phyloP scores from a whole-genome alignment of 768 basidiomycete species.

The Clavulina sp. region DNA sequence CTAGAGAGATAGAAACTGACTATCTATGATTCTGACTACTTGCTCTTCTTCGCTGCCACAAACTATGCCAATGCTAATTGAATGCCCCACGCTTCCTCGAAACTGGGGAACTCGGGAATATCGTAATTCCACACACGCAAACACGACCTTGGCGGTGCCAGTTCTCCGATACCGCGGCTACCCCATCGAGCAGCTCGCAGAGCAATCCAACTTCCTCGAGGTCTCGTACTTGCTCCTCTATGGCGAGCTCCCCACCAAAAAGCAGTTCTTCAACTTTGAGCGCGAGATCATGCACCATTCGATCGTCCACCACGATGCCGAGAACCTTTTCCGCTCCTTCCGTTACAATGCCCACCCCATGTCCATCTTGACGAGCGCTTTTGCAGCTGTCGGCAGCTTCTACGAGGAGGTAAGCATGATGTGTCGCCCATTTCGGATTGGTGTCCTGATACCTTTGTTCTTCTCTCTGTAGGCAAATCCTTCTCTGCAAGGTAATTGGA shows the following conservation, averaged over 20 bases:
- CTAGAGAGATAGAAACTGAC: too few relatives aligned
- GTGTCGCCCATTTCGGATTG: slow-evolving; percentile 5
- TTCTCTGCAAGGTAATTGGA: slow-evolving; percentile 50
- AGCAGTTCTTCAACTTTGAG: slow-evolving; percentile 47
- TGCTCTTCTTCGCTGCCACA: too few relatives aligned
- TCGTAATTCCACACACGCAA: neutral
- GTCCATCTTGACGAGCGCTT: slow-evolving; percentile 75
- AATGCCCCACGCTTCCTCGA: too few relatives aligned
- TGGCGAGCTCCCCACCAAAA: slow-evolving; percentile 50
- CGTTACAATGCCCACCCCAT: slow-evolving; percentile 86
- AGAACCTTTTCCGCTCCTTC: slow-evolving; percentile 51
- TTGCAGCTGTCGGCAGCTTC: slow-evolving; percentile 76
- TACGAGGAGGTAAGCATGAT: slow-evolving; percentile 41
- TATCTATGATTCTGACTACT: too few relatives aligned
- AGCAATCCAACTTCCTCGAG: slow-evolving; percentile 65
- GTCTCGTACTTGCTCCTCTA: slow-evolving; percentile 78
- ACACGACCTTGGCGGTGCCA: too few relatives aligned
- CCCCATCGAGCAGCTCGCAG: slow-evolving; percentile 80
- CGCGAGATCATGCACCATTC: slow-evolving; percentile 65
- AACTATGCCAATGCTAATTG: too few relatives aligned
- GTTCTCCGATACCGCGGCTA: slow-evolving; percentile 43
- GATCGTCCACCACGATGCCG: slow-evolving; percentile 47
- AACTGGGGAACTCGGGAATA: too few relatives aligned
- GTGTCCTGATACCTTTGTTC: neutral
- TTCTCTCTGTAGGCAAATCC: slow-evolving; percentile 41